Conservation (phyloP, 2,329 filamentous ascomycete species). For the Hypoxylon sp. region DNA sequence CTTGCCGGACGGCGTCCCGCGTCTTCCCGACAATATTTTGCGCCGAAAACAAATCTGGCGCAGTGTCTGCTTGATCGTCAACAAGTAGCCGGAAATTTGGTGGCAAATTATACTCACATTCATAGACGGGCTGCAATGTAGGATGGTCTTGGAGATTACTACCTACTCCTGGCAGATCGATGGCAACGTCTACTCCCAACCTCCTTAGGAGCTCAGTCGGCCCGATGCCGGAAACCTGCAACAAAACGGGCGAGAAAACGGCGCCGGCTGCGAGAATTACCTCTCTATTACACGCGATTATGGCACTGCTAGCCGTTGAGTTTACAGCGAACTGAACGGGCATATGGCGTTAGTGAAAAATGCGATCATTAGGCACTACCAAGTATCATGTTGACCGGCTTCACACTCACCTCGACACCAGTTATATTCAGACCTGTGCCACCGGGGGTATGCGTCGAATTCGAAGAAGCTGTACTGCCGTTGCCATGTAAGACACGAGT, state of each 20-base stretch:
- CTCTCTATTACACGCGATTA: slow-evolving; percentile 48
- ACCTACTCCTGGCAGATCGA: slow-evolving; percentile 53
- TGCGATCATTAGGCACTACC: not conserved
- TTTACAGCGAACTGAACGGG: slow-evolving; percentile 48
- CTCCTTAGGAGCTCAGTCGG: slow-evolving; percentile 47
- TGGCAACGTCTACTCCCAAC: slow-evolving; percentile 47
- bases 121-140: slow-evolving; percentile 48
- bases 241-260: slow-evolving; percentile 49
- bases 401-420: slow-evolving; percentile 55
- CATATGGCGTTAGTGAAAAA: slow-evolving; percentile 9
- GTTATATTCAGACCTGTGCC: slow-evolving; percentile 41
- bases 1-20: slow-evolving; percentile 38
- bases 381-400: not conserved
- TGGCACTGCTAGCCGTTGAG: slow-evolving; percentile 36
- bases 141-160: slow-evolving; percentile 52
- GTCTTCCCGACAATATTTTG: slow-evolving; percentile 45
- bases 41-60: slow-evolving; percentile 46
- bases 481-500: slow-evolving; percentile 52
- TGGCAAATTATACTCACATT: slow-evolving; percentile 37
- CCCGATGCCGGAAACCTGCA: slow-evolving; percentile 54
- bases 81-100: not conserved
- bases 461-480: slow-evolving; percentile 25
- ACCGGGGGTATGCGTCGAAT: slow-evolving; percentile 26
- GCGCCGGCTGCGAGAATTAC: slow-evolving; percentile 51
- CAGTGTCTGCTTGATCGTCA: slow-evolving; percentile 38